Evolutionary conservation across 1,284 basidiomycete genomes (phyloP), one percentile per base, ranked within the genome.

Genomic region (Trichosporon ovoides): DNA sequence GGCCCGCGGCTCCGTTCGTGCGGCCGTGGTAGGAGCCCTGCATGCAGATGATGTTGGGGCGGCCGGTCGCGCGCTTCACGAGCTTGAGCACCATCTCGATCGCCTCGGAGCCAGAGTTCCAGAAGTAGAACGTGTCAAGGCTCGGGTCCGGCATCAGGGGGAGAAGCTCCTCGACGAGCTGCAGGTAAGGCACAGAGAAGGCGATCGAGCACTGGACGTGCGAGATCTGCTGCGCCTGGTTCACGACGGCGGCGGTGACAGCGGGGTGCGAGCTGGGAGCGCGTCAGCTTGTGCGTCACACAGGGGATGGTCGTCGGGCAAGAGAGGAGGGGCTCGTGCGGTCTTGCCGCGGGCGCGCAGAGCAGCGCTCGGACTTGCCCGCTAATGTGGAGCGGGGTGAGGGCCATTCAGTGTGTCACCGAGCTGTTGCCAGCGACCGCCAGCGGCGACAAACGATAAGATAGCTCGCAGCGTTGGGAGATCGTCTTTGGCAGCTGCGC

Each of bases 21-120:
- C 90, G 84, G n/a, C 90, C 90, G 70, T 92, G 89, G 77, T 88
- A 92, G 13, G 80, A 86, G 58, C 89, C 87, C 60, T 93, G 91
- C 86, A 94, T 89, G 59, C 83, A 80, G 63, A 96, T 91, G 61
- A 96, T 83, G 73, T 94, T 92, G 73, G 89, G 89, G 63, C 84
- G 82, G 38, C 85, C 83, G 1, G 92, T 94, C 31, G 86, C 79
- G n/a, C 77, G 73, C 37, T 91, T 83, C 5, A 88, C 88, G 80
- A 81, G 72, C 66, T 70, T 69, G 61, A 69, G 56, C 13, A 64
- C 61, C 33, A 65, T 61, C 57, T 68, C 67, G 46, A 65, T 59
- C 11, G 67, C 67, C 64, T 68, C 67, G 46, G 73, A 71, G 7
- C 77, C 77, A 6, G 91, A 95, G 80, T 93, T 97, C 88, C 89